phyloP scores from a whole-genome alignment of 805 yeast genomes.

The Candida dendrica region DNA sequence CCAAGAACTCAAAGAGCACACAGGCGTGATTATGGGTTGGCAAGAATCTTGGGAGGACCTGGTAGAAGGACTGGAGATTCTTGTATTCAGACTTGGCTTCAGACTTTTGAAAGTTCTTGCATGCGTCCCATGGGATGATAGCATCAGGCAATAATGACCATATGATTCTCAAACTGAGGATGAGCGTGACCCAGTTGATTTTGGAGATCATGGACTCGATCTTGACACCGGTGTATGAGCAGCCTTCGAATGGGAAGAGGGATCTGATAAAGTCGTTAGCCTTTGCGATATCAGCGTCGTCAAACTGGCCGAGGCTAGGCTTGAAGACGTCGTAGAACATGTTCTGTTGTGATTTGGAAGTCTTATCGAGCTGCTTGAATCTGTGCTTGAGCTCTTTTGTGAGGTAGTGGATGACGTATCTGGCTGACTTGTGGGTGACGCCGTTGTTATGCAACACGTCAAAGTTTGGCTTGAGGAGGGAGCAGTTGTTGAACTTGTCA shows the following conservation, averaged over 20 bases:
- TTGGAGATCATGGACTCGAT: constrained; percentile 17
- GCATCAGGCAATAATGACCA: constrained; percentile 29
- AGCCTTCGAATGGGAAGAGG: constrained; percentile 30
- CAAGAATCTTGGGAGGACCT: constrained; percentile 24
- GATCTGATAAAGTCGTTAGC: constrained; percentile 21
- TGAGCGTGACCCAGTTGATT: constrained; percentile 20
- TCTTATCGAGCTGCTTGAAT: constrained; percentile 11
- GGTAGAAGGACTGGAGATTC: constrained; percentile 25
- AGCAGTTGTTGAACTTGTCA: constrained; percentile 21
- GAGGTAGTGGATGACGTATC: constrained; percentile 27
- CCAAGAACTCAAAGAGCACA: constrained; percentile 29
- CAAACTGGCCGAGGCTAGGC: constrained; percentile 27
- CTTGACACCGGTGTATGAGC: constrained; percentile 25
- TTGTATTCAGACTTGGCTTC: constrained; percentile 17
- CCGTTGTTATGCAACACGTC: constrained; percentile 14
- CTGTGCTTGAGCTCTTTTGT: constrained; percentile 23
- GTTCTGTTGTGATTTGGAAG: constrained; percentile 11
- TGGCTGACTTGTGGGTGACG: constrained; percentile 25
- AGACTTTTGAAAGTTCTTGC: constrained; percentile 18
- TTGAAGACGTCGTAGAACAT: constrained; percentile 25
- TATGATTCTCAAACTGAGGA: constrained; percentile 23
- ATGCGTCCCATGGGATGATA: constrained; percentile 28
- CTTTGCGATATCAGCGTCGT: constrained; percentile 21
- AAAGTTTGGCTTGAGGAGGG: constrained; percentile 17
- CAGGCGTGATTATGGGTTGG: constrained; percentile 29